These are phyloP conservation scores for Phlyctochytrium planicorne DNA, from an alignment of 192 early-diverging fungal genomes.

Conservation along the genomic window DNA sequence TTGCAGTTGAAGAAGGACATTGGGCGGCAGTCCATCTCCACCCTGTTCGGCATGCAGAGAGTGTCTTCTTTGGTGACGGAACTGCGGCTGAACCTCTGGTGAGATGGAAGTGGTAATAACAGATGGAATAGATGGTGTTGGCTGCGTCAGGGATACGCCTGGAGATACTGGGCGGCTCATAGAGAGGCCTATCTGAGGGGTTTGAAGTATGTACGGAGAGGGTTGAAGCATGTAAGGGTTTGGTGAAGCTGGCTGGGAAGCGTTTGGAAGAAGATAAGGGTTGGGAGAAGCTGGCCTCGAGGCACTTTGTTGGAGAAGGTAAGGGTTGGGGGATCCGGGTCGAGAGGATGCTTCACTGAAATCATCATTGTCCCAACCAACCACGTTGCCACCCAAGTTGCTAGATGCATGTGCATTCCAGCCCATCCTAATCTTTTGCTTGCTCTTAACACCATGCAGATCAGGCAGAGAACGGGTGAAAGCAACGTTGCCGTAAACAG, in stretches of 20 bases:
- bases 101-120: background rate
- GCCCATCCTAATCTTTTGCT: background rate
- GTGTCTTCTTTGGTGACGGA: conserved; percentile 7
- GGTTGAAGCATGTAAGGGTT: background rate
- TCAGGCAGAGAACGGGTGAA: background rate
- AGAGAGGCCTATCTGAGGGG: too few relatives aligned
- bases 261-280: too few relatives aligned
- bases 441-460: background rate
- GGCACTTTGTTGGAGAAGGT: too few relatives aligned
- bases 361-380: background rate
- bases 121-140: background rate
- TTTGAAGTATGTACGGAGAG: background rate
- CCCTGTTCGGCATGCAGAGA: background rate
- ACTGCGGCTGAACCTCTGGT: background rate
- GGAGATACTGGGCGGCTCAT: too few relatives aligned
- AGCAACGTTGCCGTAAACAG: background rate
- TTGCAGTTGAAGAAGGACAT: background rate
- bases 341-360: background rate
- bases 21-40: background rate
- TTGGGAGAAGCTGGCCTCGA: background rate
- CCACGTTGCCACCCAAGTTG: background rate
- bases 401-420: too few relatives aligned
- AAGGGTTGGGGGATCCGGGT: background rate
- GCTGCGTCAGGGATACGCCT: background rate
- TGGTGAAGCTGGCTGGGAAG: background rate